phyloP scores from a whole-genome alignment of 208 protist genomes.

The Trichomonas tenax region DNA sequence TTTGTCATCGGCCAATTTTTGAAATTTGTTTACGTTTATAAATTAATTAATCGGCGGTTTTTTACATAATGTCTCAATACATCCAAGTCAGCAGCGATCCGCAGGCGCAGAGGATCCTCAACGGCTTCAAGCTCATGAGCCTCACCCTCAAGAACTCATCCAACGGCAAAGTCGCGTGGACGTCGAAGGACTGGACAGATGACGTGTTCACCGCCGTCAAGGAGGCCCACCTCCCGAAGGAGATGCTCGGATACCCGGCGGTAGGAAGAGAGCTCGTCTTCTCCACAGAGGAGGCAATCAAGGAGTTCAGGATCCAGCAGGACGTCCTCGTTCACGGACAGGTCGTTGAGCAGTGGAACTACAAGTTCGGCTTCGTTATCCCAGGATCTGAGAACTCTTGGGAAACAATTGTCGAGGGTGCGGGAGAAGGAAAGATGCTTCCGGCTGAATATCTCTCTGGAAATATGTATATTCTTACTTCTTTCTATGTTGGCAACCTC shows the following conservation, averaged over 20 bases:
- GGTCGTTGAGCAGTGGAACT: neutral
- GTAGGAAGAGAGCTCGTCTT: neutral
- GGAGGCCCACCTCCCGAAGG: neutral
- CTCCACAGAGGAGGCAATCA: neutral
- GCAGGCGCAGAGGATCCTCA: neutral
- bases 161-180: neutral
- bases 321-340: neutral
- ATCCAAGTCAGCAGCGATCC: neutral
- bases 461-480: constrained; percentile 3
- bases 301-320: neutral
- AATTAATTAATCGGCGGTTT: too few species aligned
- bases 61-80: neutral
- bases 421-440: constrained; percentile 18
- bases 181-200: neutral
- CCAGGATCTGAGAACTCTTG: neutral
- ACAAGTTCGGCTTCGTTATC: neutral
- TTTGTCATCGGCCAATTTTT: too few species aligned
- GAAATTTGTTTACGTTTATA: too few species aligned
- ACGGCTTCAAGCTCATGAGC: neutral
- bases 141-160: neutral
- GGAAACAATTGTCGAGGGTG: neutral
- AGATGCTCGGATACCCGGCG: neutral
- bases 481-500: neutral
- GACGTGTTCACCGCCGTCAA: neutral
- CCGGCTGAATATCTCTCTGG: neutral